These are phyloP conservation scores for Cucurbitaria berberidis DNA, from an alignment of 2,329 filamentous ascomycete species.

Conservation along the genomic window DNA sequence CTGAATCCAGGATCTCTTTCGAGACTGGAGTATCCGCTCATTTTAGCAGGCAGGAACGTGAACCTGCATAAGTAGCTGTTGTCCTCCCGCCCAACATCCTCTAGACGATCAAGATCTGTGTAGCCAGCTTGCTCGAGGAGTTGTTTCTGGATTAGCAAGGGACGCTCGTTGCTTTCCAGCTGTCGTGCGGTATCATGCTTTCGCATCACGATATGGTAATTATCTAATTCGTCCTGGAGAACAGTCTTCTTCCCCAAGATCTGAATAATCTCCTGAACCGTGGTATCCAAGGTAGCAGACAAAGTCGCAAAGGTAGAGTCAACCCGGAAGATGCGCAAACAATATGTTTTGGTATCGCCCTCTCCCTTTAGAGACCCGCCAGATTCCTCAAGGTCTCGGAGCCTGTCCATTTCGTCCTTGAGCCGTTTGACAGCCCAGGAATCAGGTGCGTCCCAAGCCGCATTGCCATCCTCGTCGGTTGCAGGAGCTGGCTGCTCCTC, in stretches of 20 bases:
- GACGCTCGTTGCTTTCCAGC: constrained; percentile 77
- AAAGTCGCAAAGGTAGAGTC: constrained; percentile 95
- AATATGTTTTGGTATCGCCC: constrained; percentile 79
- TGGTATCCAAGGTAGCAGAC: constrained; percentile 81
- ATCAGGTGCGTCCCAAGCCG: constrained; percentile 90
- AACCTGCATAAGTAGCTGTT: constrained; percentile 97
- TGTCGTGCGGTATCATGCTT: constrained; percentile 90
- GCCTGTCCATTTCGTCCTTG: constrained; percentile 66
- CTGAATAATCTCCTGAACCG: constrained; percentile 84
- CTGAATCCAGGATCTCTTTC: constrained; percentile 79
- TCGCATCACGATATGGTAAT: constrained; percentile 93
- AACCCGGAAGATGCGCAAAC: constrained; percentile 91
- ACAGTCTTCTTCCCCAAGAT: constrained; percentile 95
- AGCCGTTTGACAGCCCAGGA: constrained; percentile 89
- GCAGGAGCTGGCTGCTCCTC: constrained; percentile 36
- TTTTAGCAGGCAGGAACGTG: constrained; percentile 87
- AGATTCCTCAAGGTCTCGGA: constrained; percentile 71
- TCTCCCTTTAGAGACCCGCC: constrained; percentile 72
- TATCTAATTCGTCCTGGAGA: constrained; percentile 85
- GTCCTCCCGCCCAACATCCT: constrained; percentile 94
- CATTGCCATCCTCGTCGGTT: constrained; percentile 49
- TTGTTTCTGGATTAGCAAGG: constrained; percentile 88
- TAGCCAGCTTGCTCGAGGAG: constrained; percentile 93
- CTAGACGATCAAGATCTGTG: constrained; percentile 81
- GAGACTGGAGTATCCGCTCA: constrained; percentile 75